Percentiles rank a stretch among this genome's conserved stretches.
Conservation (phyloP, 305 asterid species). For the Fraxinus baroniana region DNA sequence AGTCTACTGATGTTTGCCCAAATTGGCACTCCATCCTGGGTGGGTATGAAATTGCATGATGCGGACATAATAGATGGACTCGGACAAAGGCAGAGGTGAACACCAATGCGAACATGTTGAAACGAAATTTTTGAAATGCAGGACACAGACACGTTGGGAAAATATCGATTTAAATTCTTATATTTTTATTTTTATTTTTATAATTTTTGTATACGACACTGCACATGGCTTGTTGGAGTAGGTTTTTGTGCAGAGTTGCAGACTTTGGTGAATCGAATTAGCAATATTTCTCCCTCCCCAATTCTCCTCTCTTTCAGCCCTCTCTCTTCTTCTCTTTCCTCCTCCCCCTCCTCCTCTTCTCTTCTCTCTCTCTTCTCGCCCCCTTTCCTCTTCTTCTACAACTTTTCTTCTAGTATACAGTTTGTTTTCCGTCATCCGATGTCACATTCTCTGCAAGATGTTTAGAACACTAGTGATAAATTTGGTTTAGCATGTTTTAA, state of each 20-base stretch:
- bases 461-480: not conserved
- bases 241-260: not conserved
- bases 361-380: not conserved
- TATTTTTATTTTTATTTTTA: too few relatives aligned
- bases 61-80: not conserved
- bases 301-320: not conserved
- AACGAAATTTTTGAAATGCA: not conserved
- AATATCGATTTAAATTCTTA: not conserved
- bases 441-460: not conserved
- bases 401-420: conserved; percentile 1
- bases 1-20: not conserved
- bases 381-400: conserved; percentile 7
- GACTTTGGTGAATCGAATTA: not conserved
- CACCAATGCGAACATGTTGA: not conserved
- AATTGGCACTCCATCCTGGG: not conserved
- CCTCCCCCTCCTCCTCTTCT: not conserved
- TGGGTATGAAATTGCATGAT: not conserved
- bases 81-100: not conserved
- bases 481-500: not conserved
- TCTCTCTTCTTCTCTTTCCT: not conserved
- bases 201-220: not conserved
- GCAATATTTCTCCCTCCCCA: not conserved
- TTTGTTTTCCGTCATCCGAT: not conserved
- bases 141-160: not conserved
- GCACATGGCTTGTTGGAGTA: not conserved